Conservation (phyloP, 306 rosid genomes). For the Castanopsis chinensis region DNA sequence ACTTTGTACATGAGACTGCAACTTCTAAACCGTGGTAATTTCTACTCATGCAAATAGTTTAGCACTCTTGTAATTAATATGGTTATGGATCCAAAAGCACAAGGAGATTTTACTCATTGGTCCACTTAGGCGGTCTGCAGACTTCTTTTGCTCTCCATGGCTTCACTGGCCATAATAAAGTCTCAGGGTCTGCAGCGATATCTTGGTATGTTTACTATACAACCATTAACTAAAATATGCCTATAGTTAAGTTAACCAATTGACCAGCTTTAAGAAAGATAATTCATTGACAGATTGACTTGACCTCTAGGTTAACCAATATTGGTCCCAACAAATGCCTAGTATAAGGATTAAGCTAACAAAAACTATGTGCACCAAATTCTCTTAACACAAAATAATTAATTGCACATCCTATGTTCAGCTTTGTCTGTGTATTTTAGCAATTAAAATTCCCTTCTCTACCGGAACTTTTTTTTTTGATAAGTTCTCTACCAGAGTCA, state of each 20-base stretch:
- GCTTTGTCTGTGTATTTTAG: background rate
- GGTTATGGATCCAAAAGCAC: too few species aligned
- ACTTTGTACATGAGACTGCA: too few species aligned
- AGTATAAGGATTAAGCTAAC: background rate
- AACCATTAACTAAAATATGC: background rate
- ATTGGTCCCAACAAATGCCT: background rate
- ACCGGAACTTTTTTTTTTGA: too few species aligned
- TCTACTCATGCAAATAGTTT: too few species aligned
- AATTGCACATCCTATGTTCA: conserved; percentile 1
- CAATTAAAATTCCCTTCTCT: too few species aligned
- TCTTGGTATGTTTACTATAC: background rate
- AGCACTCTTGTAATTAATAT: too few species aligned
- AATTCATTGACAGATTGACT: background rate
- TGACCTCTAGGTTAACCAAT: background rate
- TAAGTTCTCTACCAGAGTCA: background rate
- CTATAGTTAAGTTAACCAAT: background rate
- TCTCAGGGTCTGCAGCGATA: background rate
- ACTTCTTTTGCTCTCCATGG: too few species aligned
- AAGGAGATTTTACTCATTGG: too few species aligned
- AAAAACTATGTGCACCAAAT: background rate
- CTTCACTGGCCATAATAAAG: too few species aligned
- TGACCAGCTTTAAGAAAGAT: background rate
- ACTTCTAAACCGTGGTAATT: too few species aligned
- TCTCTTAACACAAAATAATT: conserved; percentile 4
- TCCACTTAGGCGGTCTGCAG: too few species aligned